Percentiles rank a stretch among this genome's conserved stretches.
phyloP scores from a whole-genome alignment of 345 rosid genomes.

The Bruguiera parviflora region DNA sequence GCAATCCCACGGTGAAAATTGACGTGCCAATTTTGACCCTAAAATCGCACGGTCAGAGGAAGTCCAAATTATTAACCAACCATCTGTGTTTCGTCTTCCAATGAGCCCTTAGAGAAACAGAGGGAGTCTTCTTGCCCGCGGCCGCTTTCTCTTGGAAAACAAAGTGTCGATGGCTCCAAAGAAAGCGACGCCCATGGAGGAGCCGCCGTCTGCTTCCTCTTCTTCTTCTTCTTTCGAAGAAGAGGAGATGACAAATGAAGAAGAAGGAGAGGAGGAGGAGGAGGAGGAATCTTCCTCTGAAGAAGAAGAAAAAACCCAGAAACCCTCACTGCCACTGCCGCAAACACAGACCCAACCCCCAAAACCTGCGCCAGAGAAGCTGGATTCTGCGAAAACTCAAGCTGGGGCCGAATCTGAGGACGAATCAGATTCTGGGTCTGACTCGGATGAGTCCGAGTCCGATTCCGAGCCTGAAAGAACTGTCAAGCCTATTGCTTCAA shows the following conservation, averaged over 20 bases:
- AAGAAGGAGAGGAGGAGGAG: background rate
- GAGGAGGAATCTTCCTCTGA: slow-evolving; percentile 4
- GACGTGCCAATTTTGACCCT: too few relatives aligned
- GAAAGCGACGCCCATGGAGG: background rate
- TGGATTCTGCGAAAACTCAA: background rate
- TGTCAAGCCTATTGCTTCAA: slow-evolving; percentile 27
- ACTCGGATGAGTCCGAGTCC: slow-evolving; percentile 22
- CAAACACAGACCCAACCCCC: background rate
- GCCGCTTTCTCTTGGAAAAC: too few relatives aligned
- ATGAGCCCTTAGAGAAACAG: too few relatives aligned
- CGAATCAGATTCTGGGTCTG: slow-evolving; percentile 20
- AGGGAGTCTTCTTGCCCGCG: too few relatives aligned
- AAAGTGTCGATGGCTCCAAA: background rate
- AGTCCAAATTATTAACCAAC: too few relatives aligned
- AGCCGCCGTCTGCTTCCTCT: background rate
- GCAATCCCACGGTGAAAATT: too few relatives aligned
- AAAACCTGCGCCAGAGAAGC: background rate
- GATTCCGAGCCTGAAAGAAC: slow-evolving; percentile 18
- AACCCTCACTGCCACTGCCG: background rate
- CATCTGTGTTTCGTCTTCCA: too few relatives aligned
- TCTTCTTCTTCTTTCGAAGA: background rate
- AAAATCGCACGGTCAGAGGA: too few relatives aligned
- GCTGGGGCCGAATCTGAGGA: too few relatives aligned
- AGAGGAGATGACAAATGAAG: slow-evolving; percentile 1
- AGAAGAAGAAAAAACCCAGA: slow-evolving; percentile 7